A percentile compares a stretch with the other conserved stretches of the same genome.
phyloP scores from a whole-genome alignment of 257 asterid genomes.

The Solanum raphanifolium region DNA sequence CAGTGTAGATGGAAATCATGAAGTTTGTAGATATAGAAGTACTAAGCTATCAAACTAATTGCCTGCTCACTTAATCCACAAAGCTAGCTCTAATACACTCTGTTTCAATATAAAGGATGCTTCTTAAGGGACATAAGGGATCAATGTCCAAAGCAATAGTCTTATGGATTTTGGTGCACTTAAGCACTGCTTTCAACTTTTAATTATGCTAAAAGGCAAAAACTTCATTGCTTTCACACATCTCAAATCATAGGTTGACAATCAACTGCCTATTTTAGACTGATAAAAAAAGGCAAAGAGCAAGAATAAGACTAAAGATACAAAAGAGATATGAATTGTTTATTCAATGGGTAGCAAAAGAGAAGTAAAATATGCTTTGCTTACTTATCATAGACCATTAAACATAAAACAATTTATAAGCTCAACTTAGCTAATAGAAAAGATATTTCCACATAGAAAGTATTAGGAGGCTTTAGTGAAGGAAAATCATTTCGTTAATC shows the following conservation, averaged over 20 bases:
- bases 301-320: not conserved
- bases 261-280: not conserved
- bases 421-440: not conserved
- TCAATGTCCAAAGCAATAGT: not conserved
- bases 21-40: not conserved
- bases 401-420: not conserved
- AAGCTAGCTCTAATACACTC: not conserved
- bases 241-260: not conserved
- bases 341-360: not conserved
- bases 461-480: not conserved
- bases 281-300: not conserved
- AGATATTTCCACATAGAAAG: not conserved
- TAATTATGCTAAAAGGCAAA: not conserved
- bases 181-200: not conserved
- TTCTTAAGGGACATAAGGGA: not conserved
- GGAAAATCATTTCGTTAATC: not conserved
- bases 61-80: not conserved
- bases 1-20: not conserved
- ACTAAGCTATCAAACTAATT: not conserved
- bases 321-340: not conserved
- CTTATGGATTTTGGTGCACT: not conserved
- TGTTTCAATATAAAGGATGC: not conserved
- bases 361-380: not conserved
- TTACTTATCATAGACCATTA: not conserved
- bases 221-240: not conserved